Percentiles rank a stretch among this genome's conserved stretches.
These are phyloP conservation scores for Lipomyces anomalus DNA, from an alignment of 805 yeast genomes.

Conservation along the genomic window DNA sequence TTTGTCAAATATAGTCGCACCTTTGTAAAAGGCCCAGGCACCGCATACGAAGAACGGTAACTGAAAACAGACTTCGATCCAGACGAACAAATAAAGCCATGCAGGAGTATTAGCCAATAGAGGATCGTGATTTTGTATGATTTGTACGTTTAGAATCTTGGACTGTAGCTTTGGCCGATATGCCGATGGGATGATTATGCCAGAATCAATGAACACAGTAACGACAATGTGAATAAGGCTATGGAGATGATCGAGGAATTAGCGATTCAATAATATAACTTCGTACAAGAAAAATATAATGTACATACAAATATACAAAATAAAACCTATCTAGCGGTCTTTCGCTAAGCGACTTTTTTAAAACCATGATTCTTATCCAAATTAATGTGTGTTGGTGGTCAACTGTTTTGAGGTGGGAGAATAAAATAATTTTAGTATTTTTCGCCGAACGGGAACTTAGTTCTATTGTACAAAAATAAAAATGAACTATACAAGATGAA, in stretches of 20 bases:
- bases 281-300: background rate
- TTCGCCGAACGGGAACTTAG: too few species aligned
- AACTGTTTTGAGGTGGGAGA: too few species aligned
- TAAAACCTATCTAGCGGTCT: constrained; percentile 9
- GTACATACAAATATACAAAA: constrained; percentile 3
- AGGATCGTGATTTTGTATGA: constrained; percentile 63
- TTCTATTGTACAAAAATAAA: too few species aligned
- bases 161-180: constrained; percentile 42
- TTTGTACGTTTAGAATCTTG: constrained; percentile 52
- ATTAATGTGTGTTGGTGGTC: too few species aligned
- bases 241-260: background rate
- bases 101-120: constrained; percentile 52
- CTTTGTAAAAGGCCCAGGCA: constrained; percentile 31
- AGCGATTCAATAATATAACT: background rate
- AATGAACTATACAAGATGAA: too few species aligned
- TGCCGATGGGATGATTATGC: constrained; percentile 56
- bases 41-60: constrained; percentile 66
- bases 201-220: constrained; percentile 68
- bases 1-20: constrained; percentile 29
- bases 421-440: too few species aligned
- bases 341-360: constrained; percentile 1
- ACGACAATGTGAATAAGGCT: constrained; percentile 63
- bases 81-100: constrained; percentile 72
- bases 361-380: too few species aligned
- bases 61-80: constrained; percentile 68